phyloP scores from a whole-genome alignment of 148 eudicot genomes.

The Cornus suecica region DNA sequence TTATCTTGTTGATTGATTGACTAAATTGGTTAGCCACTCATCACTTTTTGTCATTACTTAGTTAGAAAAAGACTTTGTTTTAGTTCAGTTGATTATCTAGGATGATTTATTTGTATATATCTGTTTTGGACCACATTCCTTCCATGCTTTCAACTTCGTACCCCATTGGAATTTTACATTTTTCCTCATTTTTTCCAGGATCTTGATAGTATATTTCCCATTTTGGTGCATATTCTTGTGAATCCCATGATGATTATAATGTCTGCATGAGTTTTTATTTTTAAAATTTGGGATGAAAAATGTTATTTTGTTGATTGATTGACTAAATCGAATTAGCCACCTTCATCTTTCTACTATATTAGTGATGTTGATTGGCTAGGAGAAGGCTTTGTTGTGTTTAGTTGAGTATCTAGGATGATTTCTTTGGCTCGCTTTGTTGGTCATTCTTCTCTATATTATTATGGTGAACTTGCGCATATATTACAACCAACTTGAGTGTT shows the following conservation, averaged over 20 bases:
- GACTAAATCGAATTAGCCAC: background rate
- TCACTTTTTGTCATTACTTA: too few species aligned
- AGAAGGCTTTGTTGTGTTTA: too few species aligned
- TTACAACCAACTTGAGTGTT: background rate
- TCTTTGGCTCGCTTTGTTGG: background rate
- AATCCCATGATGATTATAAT: background rate
- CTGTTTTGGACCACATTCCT: slow-evolving; percentile 16
- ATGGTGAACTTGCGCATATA: background rate
- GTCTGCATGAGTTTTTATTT: background rate
- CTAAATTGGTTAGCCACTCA: too few species aligned
- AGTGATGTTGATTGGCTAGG: background rate
- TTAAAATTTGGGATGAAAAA: too few species aligned
- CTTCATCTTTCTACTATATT: background rate
- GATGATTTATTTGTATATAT: too few species aligned
- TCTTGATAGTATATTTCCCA: background rate
- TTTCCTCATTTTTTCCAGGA: background rate
- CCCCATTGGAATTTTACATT: background rate
- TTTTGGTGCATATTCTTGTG: background rate
- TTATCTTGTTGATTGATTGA: too few species aligned
- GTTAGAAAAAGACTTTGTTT: too few species aligned
- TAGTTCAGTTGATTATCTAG: too few species aligned
- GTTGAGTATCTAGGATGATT: too few species aligned
- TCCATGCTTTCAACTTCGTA: slow-evolving; percentile 14
- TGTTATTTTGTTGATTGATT: background rate
- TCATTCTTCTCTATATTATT: background rate